These are phyloP conservation scores for Penicillium griseofulvum DNA, from an alignment of 2,329 filamentous ascomycete species.

Conservation along the genomic window DNA sequence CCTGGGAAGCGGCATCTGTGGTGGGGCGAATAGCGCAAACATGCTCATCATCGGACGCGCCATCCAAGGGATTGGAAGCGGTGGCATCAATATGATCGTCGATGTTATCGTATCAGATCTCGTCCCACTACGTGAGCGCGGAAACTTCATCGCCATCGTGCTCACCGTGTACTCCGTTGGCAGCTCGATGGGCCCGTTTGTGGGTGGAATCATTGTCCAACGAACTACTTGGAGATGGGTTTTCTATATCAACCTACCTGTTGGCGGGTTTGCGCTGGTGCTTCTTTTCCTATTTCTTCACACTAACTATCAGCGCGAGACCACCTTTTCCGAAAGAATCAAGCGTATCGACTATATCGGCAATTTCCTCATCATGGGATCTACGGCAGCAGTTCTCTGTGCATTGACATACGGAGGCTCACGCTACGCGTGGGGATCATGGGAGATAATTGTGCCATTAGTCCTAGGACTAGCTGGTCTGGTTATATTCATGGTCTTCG, in stretches of 20 bases:
- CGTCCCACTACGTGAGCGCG: slow-evolving; percentile 49
- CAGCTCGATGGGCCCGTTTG: slow-evolving; percentile 34
- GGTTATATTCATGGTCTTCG: background rate
- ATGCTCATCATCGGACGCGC: background rate
- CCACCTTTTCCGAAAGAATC: slow-evolving; percentile 33
- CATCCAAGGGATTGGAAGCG: slow-evolving; percentile 53
- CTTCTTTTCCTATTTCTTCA: slow-evolving; percentile 44
- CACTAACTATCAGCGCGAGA: slow-evolving; percentile 33
- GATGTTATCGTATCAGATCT: slow-evolving; percentile 53
- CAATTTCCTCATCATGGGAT: background rate
- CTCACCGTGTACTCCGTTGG: slow-evolving; percentile 44
- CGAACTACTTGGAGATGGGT: slow-evolving; percentile 28
- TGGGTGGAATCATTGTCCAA: slow-evolving; percentile 21
- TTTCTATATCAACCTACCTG: slow-evolving; percentile 28
- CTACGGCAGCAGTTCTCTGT: background rate
- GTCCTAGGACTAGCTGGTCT: background rate
- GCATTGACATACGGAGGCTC: background rate
- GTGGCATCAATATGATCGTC: slow-evolving; percentile 44
- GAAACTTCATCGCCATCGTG: slow-evolving; percentile 43
- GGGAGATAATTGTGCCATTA: background rate
- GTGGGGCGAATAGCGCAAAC: background rate
- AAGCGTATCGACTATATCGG: slow-evolving; percentile 39
- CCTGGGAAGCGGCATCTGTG: background rate
- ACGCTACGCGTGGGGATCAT: background rate
- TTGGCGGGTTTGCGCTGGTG: slow-evolving; percentile 16